phyloP scores from a whole-genome alignment of 805 yeast species.

The Metschnikowia peoriensis region DNA sequence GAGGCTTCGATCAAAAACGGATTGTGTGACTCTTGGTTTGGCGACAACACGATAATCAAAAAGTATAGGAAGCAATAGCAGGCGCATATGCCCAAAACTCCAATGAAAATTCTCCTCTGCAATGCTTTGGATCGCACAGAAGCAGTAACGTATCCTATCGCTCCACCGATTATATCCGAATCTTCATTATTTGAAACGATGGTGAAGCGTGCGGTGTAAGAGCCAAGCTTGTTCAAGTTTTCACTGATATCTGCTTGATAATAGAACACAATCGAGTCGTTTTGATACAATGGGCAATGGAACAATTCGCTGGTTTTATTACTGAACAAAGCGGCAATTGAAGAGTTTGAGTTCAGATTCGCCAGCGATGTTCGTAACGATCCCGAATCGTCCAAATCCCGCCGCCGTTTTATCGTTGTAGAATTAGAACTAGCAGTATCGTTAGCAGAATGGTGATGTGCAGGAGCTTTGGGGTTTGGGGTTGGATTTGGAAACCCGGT shows the following conservation, averaged over 20 bases:
- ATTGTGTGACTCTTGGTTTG: constrained; percentile 57
- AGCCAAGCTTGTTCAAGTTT: constrained; percentile 43
- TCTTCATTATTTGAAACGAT: constrained; percentile 39
- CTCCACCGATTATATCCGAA: constrained; percentile 46
- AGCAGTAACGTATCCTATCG: constrained; percentile 49
- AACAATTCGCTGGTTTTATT: constrained; percentile 28
- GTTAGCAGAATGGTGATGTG: neutral
- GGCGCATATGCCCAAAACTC: constrained; percentile 39
- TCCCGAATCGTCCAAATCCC: neutral
- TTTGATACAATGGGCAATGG: constrained; percentile 37
- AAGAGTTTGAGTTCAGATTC: constrained; percentile 14
- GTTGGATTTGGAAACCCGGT: constrained; percentile 1
- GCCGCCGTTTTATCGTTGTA: neutral
- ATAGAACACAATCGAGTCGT: constrained; percentile 36
- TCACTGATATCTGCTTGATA: constrained; percentile 40
- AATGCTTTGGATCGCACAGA: constrained; percentile 28
- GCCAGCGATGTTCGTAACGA: neutral
- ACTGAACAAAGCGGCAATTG: constrained; percentile 21
- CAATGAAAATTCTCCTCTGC: constrained; percentile 33
- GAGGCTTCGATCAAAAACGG: constrained; percentile 53
- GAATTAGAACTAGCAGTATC: neutral
- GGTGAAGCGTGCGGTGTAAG: constrained; percentile 42
- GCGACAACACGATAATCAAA: constrained; percentile 45
- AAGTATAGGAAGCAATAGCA: constrained; percentile 41
- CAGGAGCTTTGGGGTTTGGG: neutral